Conservation (phyloP, 805 yeast species). For the Yarrowia sp. region DNA sequence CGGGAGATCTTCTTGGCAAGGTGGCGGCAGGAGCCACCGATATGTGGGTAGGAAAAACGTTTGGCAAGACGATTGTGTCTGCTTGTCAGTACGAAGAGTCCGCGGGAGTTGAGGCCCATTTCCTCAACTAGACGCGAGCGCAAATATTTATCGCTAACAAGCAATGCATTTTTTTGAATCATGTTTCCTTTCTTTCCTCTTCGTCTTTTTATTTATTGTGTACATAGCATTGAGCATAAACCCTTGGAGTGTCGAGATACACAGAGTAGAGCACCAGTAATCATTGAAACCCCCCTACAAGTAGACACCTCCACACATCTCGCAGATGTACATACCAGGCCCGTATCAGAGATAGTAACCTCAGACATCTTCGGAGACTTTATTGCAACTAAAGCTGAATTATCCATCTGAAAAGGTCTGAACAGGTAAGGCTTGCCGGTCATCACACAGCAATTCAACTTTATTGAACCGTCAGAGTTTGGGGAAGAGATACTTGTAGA, state of each 20-base stretch:
- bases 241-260: too few species aligned
- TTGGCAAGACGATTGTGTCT: slow-evolving; percentile 15
- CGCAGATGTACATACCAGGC: background rate
- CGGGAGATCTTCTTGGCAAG: background rate
- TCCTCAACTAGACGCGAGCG: background rate
- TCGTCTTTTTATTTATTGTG: too few species aligned
- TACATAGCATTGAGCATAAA: too few species aligned
- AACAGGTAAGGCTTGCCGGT: background rate
- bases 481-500: background rate
- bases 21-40: slow-evolving; percentile 18
- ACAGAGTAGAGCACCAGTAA: too few species aligned
- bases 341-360: background rate
- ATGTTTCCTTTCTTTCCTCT: too few species aligned
- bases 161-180: slow-evolving; percentile 2
- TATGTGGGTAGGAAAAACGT: slow-evolving; percentile 3
- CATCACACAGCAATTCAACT: slow-evolving; percentile 7
- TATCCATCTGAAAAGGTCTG: background rate
- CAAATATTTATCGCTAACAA: slow-evolving; percentile 25
- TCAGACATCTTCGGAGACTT: background rate
- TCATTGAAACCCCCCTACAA: too few species aligned
- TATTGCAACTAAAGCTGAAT: background rate
- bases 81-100: slow-evolving; percentile 20
- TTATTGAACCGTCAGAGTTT: background rate
- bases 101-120: slow-evolving; percentile 31
- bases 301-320: background rate